Evolutionary conservation across 257 asterid genomes (phyloP), one percentile per base, ranked within the genome.

Genomic region (Nicotiana sylvestris): DNA sequence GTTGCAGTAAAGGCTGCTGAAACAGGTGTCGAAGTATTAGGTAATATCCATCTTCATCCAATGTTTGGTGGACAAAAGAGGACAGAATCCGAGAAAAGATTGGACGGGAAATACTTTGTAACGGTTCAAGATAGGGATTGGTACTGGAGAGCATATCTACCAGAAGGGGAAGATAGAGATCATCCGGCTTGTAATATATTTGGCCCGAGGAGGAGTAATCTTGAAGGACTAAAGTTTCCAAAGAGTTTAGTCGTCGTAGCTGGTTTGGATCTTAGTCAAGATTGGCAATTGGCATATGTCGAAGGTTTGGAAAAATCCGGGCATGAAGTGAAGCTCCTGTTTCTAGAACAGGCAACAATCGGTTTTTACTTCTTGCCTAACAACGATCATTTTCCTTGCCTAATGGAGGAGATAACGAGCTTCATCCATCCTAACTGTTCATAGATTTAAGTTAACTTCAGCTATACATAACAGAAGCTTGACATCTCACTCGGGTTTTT

Each of bases 281-380:
- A 94, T 78, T 94, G 98, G 98, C 98, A 94, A 74, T 60, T 92
- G 80, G 88, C 87, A 2, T 94, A 94, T 15, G 97, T 91, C 0
- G 89, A 94, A 6, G 97, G 98, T 55, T 87, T 94, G 35, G 81
- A 65, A 78, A 82, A 83, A 1, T 84, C 82, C 0, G 97, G 93
- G 68, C 91, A 85, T 1, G 89, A 86, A 53, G 97, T 94, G 81
- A 89, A 84, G 21, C 90, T 89, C 2, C 84, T 94, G 33, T 93
- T 80, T 51, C 89, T 94, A 1, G 89, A 93, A 18, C 78, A 91
- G 82, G 98, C 98, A 3, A 94, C 98, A 0, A 91, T 94, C 12
- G 98, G 98, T 39, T 94, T 94, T 89, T 94, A 92, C 58, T 93
- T 94, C 92, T 85, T 94, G 90, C 98, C 98, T 0, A 94, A 94